Conservation (phyloP, 257 asterid species). For the Craterostigma plantagineum region DNA sequence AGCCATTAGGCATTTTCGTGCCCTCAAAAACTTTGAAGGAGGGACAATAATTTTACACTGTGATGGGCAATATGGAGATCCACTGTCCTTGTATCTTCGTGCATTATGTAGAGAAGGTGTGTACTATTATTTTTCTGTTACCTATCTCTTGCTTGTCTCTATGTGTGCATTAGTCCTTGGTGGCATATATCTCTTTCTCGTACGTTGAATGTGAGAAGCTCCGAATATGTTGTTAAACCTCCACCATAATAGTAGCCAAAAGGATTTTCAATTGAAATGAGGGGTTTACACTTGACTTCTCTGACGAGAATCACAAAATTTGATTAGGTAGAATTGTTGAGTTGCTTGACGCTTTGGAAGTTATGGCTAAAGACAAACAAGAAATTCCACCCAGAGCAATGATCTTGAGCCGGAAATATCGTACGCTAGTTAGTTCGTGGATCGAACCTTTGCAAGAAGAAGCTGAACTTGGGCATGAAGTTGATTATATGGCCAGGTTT, state of each 20-base stretch:
- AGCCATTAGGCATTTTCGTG: conserved; percentile 96
- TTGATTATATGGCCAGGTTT: conserved; percentile 91
- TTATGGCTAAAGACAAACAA: conserved; percentile 72
- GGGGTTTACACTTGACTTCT: too few relatives aligned
- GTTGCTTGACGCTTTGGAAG: conserved; percentile 77
- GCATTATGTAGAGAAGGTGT: conserved; percentile 94
- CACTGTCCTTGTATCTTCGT: conserved; percentile 88
- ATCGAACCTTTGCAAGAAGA: conserved; percentile 98
- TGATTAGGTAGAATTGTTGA: conserved; percentile 74
- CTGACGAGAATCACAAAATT: background rate
- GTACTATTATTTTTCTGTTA: conserved; percentile 4
- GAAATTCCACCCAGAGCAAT: conserved; percentile 87
- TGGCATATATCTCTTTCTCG: background rate
- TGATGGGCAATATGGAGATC: conserved; percentile 86
- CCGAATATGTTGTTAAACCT: too few relatives aligned
- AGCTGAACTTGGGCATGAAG: conserved; percentile 95
- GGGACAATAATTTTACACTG: conserved; percentile 50
- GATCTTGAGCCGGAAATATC: conserved; percentile 81
- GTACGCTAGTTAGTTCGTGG: conserved; percentile 98
- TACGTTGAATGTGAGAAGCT: background rate
- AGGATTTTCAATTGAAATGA: too few relatives aligned
- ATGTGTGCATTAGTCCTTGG: background rate
- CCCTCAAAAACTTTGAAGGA: conserved; percentile 58
- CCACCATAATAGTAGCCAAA: too few relatives aligned
- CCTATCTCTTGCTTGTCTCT: background rate